Percentiles rank a stretch among this genome's conserved stretches.
phyloP scores from a whole-genome alignment of 495 filamentous ascomycete genomes.

The Lophiotrema nucula region DNA sequence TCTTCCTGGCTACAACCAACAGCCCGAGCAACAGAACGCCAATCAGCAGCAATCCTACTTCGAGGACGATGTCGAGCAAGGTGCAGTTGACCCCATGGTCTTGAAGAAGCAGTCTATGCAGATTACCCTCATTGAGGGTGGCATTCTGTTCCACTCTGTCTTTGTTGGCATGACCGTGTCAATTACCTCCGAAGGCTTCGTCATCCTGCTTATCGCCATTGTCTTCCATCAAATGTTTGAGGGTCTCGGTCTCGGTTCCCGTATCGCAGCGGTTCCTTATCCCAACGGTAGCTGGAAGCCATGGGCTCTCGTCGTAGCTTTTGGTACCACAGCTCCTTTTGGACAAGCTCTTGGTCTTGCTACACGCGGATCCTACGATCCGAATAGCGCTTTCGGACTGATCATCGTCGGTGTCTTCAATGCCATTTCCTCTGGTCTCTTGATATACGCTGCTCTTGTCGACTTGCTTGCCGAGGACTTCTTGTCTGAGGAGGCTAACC shows the following conservation, averaged over 20 bases:
- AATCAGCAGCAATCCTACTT: slow-evolving; percentile 26
- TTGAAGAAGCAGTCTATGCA: slow-evolving; percentile 52
- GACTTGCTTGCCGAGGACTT: slow-evolving; percentile 66
- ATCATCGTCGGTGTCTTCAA: slow-evolving; percentile 70
- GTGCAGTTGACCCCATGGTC: slow-evolving; percentile 46
- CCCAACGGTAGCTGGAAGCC: slow-evolving; percentile 52
- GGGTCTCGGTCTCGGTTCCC: slow-evolving; percentile 36
- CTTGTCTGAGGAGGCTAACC: slow-evolving; percentile 57
- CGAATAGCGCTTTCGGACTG: slow-evolving; percentile 60
- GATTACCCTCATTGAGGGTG: slow-evolving; percentile 55
- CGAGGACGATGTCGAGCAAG: slow-evolving; percentile 41
- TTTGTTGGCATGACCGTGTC: slow-evolving; percentile 38
- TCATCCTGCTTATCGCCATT: slow-evolving; percentile 36
- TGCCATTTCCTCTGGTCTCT: slow-evolving; percentile 57
- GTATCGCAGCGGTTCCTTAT: slow-evolving; percentile 55
- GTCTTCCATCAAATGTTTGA: slow-evolving; percentile 36
- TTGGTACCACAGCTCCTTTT: slow-evolving; percentile 58
- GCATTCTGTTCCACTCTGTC: slow-evolving; percentile 49
- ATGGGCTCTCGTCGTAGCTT: slow-evolving; percentile 64
- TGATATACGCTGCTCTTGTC: slow-evolving; percentile 62
- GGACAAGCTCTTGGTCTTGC: slow-evolving; percentile 60
- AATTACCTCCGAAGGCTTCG: slow-evolving; percentile 30
- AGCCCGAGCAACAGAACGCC: slow-evolving; percentile 2
- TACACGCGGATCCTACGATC: slow-evolving; percentile 60
- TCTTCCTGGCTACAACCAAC: slow-evolving; percentile 21